Conservation (phyloP, 2,329 filamentous ascomycete genomes). For the Aurifilum marmelostoma region DNA sequence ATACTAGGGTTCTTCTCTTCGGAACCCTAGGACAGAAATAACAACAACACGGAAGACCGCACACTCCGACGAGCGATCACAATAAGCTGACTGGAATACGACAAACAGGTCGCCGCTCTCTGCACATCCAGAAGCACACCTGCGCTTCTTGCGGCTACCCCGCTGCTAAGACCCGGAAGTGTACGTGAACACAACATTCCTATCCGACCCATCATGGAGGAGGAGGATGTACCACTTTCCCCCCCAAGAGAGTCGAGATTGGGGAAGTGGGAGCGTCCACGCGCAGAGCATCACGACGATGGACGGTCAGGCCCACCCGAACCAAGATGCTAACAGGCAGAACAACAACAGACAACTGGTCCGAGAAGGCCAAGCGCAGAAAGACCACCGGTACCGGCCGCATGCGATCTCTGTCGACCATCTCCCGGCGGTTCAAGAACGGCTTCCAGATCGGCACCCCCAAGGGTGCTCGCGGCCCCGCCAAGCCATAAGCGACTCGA, state of each 20-base stretch:
- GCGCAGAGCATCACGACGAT: neutral
- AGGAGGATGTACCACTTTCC: neutral
- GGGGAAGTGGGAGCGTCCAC: neutral
- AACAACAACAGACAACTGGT: slow-evolving; percentile 83
- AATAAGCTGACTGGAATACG: slow-evolving; percentile 34
- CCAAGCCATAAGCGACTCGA: slow-evolving; percentile 40
- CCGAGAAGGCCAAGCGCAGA: slow-evolving; percentile 99
- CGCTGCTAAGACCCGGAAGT: slow-evolving; percentile 95
- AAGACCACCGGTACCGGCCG: slow-evolving; percentile 98
- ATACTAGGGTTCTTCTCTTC: slow-evolving; percentile 12
- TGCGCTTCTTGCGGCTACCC: slow-evolving; percentile 96
- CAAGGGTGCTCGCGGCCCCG: slow-evolving; percentile 76
- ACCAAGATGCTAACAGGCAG: slow-evolving; percentile 31
- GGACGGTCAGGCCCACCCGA: neutral
- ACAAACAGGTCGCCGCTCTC: slow-evolving; percentile 80
- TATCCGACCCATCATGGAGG: neutral
- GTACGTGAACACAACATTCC: slow-evolving; percentile 68
- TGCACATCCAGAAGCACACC: slow-evolving; percentile 99
- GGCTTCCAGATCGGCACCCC: slow-evolving; percentile 91
- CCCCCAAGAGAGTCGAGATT: neutral
- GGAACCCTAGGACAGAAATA: slow-evolving; percentile 6
- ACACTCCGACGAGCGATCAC: slow-evolving; percentile 22
- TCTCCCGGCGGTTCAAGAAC: slow-evolving; percentile 95
- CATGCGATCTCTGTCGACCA: slow-evolving; percentile 91
- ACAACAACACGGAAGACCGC: neutral